Evolutionary conservation across 192 early-diverging fungal genomes (phyloP).

Genomic region (Pilobolus umbonatus): DNA sequence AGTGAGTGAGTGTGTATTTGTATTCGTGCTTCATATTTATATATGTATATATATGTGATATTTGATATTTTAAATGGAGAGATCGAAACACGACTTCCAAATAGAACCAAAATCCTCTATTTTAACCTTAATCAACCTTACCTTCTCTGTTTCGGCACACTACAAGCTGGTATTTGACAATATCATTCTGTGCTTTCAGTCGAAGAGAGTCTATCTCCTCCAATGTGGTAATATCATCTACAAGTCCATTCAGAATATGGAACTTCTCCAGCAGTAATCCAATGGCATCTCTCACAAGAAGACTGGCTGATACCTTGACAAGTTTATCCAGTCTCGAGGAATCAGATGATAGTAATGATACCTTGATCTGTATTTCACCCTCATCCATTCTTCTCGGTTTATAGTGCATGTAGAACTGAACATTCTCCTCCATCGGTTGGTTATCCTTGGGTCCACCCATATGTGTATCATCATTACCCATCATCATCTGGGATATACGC

Average conservation of each 20-base stretch:
- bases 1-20: neutral
- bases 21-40: neutral
- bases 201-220: neutral
- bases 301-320: slow-evolving; percentile 20
- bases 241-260: slow-evolving; percentile 19
- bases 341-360: neutral
- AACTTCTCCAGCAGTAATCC: slow-evolving; percentile 41
- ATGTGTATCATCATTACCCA: slow-evolving; percentile 10
- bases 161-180: slow-evolving; percentile 21
- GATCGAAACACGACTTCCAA: no score
- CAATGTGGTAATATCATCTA: neutral
- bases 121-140: slow-evolving; percentile 7
- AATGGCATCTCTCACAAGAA: slow-evolving; percentile 38
- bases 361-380: slow-evolving; percentile 27
- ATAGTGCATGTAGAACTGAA: slow-evolving; percentile 21
- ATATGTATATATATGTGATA: neutral
- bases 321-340: slow-evolving; percentile 8
- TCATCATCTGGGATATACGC: slow-evolving; percentile 37
- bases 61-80: no score
- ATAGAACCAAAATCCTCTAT: no score
- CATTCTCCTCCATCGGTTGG: neutral
- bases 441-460: slow-evolving; percentile 14
- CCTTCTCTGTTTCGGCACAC: slow-evolving; percentile 17
- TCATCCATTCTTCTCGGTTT: slow-evolving; percentile 13
- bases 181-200: slow-evolving; percentile 10